Evolutionary conservation across 1,284 basidiomycete genomes (phyloP).

Genomic region (Mycosarcoma mackinlayi): DNA sequence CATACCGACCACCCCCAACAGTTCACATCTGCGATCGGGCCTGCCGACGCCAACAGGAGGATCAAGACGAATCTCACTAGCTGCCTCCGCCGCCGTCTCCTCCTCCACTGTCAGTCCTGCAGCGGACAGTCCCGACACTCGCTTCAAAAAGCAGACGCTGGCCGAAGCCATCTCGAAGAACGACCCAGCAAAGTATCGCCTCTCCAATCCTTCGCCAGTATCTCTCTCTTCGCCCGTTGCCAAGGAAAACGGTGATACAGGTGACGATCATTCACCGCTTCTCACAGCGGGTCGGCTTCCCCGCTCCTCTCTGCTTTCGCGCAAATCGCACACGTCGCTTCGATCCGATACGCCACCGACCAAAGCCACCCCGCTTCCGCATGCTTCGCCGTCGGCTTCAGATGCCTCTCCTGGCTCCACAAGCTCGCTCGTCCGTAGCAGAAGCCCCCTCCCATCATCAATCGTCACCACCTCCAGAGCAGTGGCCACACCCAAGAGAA

Average conservation of each 20-base stretch:
- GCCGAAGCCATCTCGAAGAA: conserved; percentile 52
- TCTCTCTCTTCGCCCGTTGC: conserved; percentile 13
- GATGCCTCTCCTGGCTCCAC: conserved; percentile 25
- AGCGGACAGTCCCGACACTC: conserved; percentile 43
- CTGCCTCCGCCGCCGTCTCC: conserved; percentile 9
- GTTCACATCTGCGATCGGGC: conserved; percentile 40
- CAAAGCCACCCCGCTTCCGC: conserved; percentile 10
- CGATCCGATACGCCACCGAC: conserved; percentile 37
- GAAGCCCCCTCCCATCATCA: conserved; percentile 17
- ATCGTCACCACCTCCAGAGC: conserved; percentile 16
- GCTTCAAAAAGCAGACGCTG: conserved; percentile 45
- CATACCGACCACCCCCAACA: conserved; percentile 48
- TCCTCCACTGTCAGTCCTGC: conserved; percentile 23
- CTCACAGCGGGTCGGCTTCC: conserved; percentile 37
- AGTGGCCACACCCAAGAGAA: conserved; percentile 35
- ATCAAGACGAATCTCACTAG: conserved; percentile 20
- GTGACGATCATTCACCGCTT: conserved; percentile 39
- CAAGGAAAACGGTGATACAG: conserved; percentile 20
- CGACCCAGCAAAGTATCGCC: conserved; percentile 52
- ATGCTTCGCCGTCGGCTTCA: conserved; percentile 31
- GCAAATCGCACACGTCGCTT: conserved; percentile 35
- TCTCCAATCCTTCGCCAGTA: conserved; percentile 12
- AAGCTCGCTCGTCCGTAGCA: conserved; percentile 17
- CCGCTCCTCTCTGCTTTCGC: conserved; percentile 31
- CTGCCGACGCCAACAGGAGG: conserved; percentile 42